Evolutionary conservation across 768 basidiomycete genomes (phyloP).

Genomic region (Boletus rubropictus): DNA sequence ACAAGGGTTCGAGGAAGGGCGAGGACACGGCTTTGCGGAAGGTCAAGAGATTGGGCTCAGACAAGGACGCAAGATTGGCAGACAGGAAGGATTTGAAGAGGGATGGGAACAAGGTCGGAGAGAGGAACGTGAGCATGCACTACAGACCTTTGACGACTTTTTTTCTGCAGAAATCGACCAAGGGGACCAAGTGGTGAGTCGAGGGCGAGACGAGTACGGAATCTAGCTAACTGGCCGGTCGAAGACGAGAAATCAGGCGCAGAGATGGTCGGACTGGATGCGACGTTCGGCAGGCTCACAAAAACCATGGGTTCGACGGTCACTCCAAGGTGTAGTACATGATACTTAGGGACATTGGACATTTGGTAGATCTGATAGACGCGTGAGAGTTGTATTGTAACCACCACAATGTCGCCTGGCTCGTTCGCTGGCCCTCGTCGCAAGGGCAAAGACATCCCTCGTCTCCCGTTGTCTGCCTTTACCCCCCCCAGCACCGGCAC

Average conservation of each 20-base stretch:
- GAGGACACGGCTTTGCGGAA: slow-evolving; percentile 34
- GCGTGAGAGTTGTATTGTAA: slow-evolving; percentile 6
- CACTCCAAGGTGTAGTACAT: slow-evolving; percentile 7
- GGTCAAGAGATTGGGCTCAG: slow-evolving; percentile 32
- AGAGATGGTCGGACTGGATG: slow-evolving; percentile 29
- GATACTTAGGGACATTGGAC: not conserved
- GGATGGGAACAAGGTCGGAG: slow-evolving; percentile 36
- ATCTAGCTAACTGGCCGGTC: slow-evolving; percentile 6
- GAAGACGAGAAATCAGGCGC: slow-evolving; percentile 21
- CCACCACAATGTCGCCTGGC: slow-evolving; percentile 12
- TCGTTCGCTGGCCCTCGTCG: slow-evolving; percentile 38
- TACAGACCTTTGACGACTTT: slow-evolving; percentile 56
- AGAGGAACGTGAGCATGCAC: slow-evolving; percentile 48
- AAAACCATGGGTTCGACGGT: slow-evolving; percentile 22
- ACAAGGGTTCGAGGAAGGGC: slow-evolving; percentile 40
- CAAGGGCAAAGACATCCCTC: slow-evolving; percentile 63
- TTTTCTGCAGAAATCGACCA: slow-evolving; percentile 40
- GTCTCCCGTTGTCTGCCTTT: slow-evolving; percentile 72
- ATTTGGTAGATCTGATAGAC: not conserved
- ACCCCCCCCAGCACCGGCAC: slow-evolving; percentile 63
- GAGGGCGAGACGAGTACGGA: not conserved
- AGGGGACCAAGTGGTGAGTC: slow-evolving; percentile 22
- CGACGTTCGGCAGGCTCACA: slow-evolving; percentile 7
- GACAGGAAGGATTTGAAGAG: slow-evolving; percentile 30
- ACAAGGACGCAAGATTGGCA: slow-evolving; percentile 30